Evolutionary conservation across 2,329 filamentous ascomycete species (phyloP), one percentile per base, ranked within the genome.

Genomic region (Aspergillus felis): DNA sequence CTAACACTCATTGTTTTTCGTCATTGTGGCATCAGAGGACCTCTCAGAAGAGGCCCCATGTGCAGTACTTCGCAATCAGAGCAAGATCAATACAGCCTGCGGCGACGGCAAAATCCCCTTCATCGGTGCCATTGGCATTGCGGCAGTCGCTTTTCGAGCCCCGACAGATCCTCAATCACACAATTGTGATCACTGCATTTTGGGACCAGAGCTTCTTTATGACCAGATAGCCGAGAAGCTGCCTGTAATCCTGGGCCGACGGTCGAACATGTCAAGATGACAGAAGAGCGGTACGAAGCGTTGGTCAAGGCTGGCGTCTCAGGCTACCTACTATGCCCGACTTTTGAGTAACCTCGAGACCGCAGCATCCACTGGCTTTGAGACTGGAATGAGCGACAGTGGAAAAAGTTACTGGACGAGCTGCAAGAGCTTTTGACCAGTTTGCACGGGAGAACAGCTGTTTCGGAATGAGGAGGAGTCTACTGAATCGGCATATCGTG

Each of bases 71-170:
- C 71, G 65, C 24, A 65, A 75, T 5, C 71, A 78, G 54, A 69
- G 72, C 61, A 74, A 66, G 49, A 69, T 81, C 20, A 76, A 77
- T 59, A 78, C 78, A 7, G 78, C 79, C 0, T 73, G 75, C 1
- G 74, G 71, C 3, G 57, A 73, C 4, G 81, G 79, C 22, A 75
- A 71, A 58, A 69, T 81, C n/a, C 78, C 79, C 0, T 81, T 78
- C 66, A 70, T 83, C 5, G 75, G 75, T 14, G 74, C 74, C 5
- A 66, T 74, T 28, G 80, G 82, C 55, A 79, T 83, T 52, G 79
- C 79, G 0, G 74, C 73, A 3, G 75, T 80, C 2, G 79, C 76
- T 1, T 72, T 74, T 56, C 63, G 70, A 46, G 71, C 75, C 1
- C 66, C 82, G 46, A 77, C 72, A 7, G 70, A 74, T 20, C 55